These are phyloP conservation scores for Verticillium nubilum DNA, from an alignment of 2,329 filamentous ascomycete species.

Conservation along the genomic window DNA sequence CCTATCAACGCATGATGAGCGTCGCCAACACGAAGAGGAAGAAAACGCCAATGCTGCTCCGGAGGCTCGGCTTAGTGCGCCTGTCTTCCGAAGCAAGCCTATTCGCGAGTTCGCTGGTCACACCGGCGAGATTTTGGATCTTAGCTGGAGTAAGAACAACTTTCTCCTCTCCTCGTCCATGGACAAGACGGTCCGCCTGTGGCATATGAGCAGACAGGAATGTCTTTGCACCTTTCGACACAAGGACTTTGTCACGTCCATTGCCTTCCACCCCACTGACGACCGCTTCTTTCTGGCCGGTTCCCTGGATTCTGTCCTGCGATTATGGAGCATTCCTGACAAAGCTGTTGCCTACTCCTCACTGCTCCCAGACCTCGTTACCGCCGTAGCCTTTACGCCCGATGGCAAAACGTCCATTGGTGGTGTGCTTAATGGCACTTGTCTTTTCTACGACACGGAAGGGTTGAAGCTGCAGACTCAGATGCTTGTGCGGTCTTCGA, in stretches of 20 bases:
- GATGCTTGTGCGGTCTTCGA: conserved; percentile 86
- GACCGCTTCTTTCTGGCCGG: conserved; percentile 96
- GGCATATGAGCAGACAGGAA: conserved; percentile 81
- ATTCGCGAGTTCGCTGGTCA: conserved; percentile 79
- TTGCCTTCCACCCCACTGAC: conserved; percentile 89
- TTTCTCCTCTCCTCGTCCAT: conserved; percentile 94
- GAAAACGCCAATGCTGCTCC: conserved; percentile 43
- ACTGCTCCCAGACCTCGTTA: conserved; percentile 80
- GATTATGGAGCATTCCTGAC: conserved; percentile 95
- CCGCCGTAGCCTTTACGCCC: conserved; percentile 87
- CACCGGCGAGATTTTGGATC: conserved; percentile 76
- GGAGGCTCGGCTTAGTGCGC: conserved; percentile 70
- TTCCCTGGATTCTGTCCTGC: conserved; percentile 79
- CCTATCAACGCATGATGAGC: conserved; percentile 74
- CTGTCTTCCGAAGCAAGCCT: conserved; percentile 79
- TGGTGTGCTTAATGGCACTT: conserved; percentile 78
- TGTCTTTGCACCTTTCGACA: conserved; percentile 93
- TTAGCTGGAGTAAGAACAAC: conserved; percentile 99
- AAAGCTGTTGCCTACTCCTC: conserved; percentile 83
- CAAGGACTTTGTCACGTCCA: conserved; percentile 89
- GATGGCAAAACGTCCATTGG: conserved; percentile 88
- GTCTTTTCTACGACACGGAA: conserved; percentile 89
- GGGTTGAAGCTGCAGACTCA: conserved; percentile 78
- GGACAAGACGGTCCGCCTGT: conserved; percentile 94
- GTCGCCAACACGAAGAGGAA: conserved; percentile 66